Conservation (phyloP, 176 grass and related monocot genomes). For the Oryza meridionalis region DNA sequence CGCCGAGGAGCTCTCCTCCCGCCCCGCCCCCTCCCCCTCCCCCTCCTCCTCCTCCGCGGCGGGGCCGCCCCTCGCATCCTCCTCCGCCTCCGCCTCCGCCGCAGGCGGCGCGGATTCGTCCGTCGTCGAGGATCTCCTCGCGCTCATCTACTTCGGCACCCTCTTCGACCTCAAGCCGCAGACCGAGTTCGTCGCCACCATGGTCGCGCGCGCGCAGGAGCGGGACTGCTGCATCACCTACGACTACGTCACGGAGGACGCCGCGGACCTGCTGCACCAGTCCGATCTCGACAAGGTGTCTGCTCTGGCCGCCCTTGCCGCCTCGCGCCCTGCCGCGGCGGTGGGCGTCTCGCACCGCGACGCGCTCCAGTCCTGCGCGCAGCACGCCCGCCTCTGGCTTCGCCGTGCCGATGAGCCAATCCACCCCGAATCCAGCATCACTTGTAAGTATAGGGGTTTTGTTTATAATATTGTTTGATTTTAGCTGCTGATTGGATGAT, state of each 20-base stretch:
- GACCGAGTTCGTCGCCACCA: constrained; percentile 68
- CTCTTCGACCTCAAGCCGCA: constrained; percentile 86
- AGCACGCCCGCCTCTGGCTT: constrained; percentile 75
- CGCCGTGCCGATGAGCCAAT: constrained; percentile 59
- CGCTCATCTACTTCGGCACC: constrained; percentile 80
- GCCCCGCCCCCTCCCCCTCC: constrained; percentile 8
- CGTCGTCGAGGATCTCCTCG: constrained; percentile 65
- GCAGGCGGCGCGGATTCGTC: constrained; percentile 52
- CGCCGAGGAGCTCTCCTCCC: constrained; percentile 65
- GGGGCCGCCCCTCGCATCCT: too few species aligned
- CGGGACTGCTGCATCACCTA: constrained; percentile 87
- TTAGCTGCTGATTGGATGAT: neutral
- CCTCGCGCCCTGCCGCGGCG: constrained; percentile 61
- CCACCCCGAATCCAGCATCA: constrained; percentile 54
- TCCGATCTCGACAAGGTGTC: constrained; percentile 74
- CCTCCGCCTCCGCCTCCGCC: neutral
- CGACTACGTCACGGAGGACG: constrained; percentile 87
- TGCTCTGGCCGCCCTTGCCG: constrained; percentile 57
- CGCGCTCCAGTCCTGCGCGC: constrained; percentile 71
- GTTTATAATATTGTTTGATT: neutral
- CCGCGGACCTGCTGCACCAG: constrained; percentile 69
- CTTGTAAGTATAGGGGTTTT: constrained; percentile 54
- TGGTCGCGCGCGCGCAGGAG: constrained; percentile 80
- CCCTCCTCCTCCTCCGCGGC: neutral
- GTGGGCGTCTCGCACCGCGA: constrained; percentile 75